Evolutionary conservation across 805 yeast species (phyloP), one percentile per base, ranked within the genome.

Genomic region (Cyberlindnera amylophila): DNA sequence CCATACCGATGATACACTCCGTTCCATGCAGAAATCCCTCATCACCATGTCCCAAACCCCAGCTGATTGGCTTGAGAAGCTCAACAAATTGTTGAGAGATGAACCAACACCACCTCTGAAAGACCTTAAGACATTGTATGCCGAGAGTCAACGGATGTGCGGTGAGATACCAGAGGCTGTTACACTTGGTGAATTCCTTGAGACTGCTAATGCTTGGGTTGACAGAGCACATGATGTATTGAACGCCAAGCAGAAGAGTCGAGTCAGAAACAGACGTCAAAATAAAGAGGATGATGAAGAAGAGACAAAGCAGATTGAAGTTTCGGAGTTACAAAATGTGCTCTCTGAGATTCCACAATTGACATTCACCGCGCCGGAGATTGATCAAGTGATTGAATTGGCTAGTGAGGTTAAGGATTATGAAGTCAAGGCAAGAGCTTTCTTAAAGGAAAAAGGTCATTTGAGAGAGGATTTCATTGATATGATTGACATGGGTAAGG

Each of bases 131-230:
- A 46, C 63, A 1, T 51, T 81, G n/a, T 60, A 73, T 4, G 41
- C 55, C 4, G 87, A 82, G 37, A 83, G 86, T 6, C 81, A 79
- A 46, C 65, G 70, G 33, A 68, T 81, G 2, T 55, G 57, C n/a
- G 64, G 64, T 6, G 63, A 66, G 1, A 58, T 75, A 3, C 58
- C 67, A 1, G 67, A 64, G 31, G 68, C 65, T 34, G 49, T 43
- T 4, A 46, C 61, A 19, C 61, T 84, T 42, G 62, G 65, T 38
- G 44, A 43, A 1, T 73, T 73, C 45, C 62, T 81, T 23, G 64
- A 63, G 2, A 58, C 63, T 14, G 75, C 83, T 1, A 70, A 69
- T 37, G 58, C 56, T 8, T 79, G 85, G 73, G 65, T 72, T 17
- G 80, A 75, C 14, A 71, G 71, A 28, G 83, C 84, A 18, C 79